phyloP scores from a whole-genome alignment of 177 flowering plant species.

The Vitis hybrid region DNA sequence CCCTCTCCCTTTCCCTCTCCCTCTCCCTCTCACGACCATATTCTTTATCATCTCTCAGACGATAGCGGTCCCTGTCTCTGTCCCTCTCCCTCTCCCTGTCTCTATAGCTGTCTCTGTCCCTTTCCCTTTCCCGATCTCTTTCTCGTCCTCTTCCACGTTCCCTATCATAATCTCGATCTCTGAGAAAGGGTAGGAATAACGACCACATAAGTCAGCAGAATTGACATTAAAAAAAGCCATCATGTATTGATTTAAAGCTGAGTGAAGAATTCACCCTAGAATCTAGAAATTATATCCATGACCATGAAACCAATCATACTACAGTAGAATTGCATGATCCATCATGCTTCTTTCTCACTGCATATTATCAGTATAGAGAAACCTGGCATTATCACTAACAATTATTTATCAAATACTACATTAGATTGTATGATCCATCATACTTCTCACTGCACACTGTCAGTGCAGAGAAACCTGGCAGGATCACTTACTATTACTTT shows the following conservation, averaged over 20 bases:
- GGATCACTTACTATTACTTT: constrained; percentile 52
- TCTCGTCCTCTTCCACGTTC: constrained; percentile 58
- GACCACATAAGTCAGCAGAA: neutral
- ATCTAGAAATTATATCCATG: too few species aligned
- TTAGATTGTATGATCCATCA: constrained; percentile 76
- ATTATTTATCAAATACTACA: neutral
- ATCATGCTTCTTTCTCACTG: constrained; percentile 87
- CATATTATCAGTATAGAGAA: constrained; percentile 81
- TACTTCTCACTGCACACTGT: constrained; percentile 99
- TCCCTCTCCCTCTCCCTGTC: constrained; percentile 54
- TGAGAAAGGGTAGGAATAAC: constrained; percentile 9
- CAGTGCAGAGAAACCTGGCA: constrained; percentile 99
- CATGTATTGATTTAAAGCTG: too few species aligned
- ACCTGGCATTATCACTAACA: constrained; percentile 40
- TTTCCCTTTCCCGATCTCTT: constrained; percentile 44
- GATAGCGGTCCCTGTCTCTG: constrained; percentile 68
- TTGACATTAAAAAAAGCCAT: constrained; percentile 1
- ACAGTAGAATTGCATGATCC: constrained; percentile 41
- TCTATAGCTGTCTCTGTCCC: constrained; percentile 31
- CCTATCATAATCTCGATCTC: constrained; percentile 32
- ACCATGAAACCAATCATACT: too few species aligned
- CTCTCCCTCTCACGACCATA: constrained; percentile 72
- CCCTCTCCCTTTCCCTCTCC: constrained; percentile 59
- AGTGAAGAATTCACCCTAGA: too few species aligned
- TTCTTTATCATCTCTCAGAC: constrained; percentile 71